Evolutionary conservation across 768 basidiomycete species (phyloP), one percentile per base, ranked within the genome.

Genomic region (Nevesoporus exiguus): DNA sequence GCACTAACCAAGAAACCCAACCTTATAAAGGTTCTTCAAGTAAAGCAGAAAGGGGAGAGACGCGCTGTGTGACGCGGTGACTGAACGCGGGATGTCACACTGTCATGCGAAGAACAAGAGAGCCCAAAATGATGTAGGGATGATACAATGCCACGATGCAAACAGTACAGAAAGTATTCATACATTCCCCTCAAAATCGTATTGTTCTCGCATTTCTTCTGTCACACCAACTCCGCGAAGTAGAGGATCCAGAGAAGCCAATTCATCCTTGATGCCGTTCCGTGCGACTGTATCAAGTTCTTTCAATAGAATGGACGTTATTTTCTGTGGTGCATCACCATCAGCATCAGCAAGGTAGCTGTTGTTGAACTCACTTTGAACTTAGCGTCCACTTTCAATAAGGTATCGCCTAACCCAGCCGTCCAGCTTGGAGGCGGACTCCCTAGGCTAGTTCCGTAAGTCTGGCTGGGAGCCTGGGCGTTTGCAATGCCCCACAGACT

Each of bases 281-380:
- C 91, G 78, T 45, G 92, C 91, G 44, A 90, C 82, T 37, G 80
- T 76, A 70, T 95, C 93, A 22, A 96, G 80, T 59, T 95, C 93
- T 69, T 93, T 93, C 53, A 93, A 71, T 10, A 96, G 73, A 39
- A 72, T 74, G 19, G 82, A 79, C n/a, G 85, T 88, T 58, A 94
- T 84, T 85, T 93, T 95, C 93, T 94, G 68, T 17, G n/a, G 36
- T 7, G 37, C 0, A 39, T 66, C 31, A 54, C 21, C 27, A 52
- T 52, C 33, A 0, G 24, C 17, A 25, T 40, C 27, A 22, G 30
- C n/a, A 51, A 19, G 34, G 41, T 17, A 21, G 52, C 33, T 8
- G 4, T 22, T 25, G 19, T 27, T 31, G 29, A 51, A 72, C 80
- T 48, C 43, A 90, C 92, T 78, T 93, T 95, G 62, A 96, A 80